Evolutionary conservation across 306 rosid species (phyloP).

Genomic region (Cyamopsis tetragonoloba): DNA sequence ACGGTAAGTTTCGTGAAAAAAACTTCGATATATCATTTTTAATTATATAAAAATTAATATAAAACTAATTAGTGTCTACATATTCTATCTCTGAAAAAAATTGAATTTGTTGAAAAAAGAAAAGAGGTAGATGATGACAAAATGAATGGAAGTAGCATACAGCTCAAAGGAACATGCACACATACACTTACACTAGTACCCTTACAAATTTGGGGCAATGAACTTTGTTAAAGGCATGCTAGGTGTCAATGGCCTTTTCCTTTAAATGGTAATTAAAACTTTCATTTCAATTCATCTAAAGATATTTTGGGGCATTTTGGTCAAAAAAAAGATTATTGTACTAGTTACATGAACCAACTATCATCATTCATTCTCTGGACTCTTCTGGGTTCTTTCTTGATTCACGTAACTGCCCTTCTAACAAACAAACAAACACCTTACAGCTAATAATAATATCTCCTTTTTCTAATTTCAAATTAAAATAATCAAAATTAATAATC

Average conservation of each 20-base stretch:
- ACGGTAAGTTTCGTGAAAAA: no score
- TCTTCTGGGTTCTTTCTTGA: conserved; percentile 20
- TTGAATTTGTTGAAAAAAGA: background rate
- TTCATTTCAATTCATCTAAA: background rate
- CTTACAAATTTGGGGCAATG: conserved; percentile 11
- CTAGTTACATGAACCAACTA: background rate
- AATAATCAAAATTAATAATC: no score
- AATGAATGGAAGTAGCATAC: conserved; percentile 30
- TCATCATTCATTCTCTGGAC: conserved; percentile 7
- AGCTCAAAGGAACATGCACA: conserved; percentile 28
- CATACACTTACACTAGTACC: no score
- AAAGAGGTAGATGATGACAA: conserved; percentile 15
- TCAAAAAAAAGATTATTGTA: background rate
- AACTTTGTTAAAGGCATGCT: background rate
- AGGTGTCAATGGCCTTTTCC: conserved; percentile 11
- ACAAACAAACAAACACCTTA: conserved; percentile 23
- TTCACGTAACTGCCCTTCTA: conserved; percentile 20
- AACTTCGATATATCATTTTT: no score
- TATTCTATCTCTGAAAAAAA: no score
- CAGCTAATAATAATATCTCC: conserved; percentile 29
- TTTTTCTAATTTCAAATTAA: no score
- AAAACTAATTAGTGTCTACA: no score
- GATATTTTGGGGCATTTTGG: conserved; percentile 31
- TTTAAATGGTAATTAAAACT: no score
- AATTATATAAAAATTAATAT: no score